Evolutionary conservation across 768 basidiomycete genomes (phyloP).

Genomic region (Tylopilus subfusipes): DNA sequence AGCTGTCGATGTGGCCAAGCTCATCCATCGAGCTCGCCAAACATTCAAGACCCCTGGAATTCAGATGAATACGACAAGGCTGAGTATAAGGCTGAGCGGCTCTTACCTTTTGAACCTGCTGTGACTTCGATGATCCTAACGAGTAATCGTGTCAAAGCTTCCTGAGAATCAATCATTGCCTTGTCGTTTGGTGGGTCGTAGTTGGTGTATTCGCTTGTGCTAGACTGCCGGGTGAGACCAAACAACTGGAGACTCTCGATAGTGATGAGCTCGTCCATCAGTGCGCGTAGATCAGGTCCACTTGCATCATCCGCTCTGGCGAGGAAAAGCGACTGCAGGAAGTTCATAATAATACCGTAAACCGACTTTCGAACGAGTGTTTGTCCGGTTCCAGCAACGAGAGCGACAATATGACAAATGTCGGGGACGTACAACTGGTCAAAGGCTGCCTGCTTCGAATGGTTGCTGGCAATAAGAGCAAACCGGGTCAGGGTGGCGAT

Average conservation of each 20-base stretch:
- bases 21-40: constrained; percentile 94
- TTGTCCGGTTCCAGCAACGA: constrained; percentile 75
- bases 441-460: constrained; percentile 57
- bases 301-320: constrained; percentile 55
- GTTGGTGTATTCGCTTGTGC: constrained; percentile 65
- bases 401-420: constrained; percentile 70
- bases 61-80: constrained; percentile 9
- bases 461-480: constrained; percentile 67
- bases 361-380: constrained; percentile 72
- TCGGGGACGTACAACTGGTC: constrained; percentile 83
- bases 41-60: constrained; percentile 69
- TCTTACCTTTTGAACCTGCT: constrained; percentile 66
- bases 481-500: constrained; percentile 78
- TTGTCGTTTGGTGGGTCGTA: constrained; percentile 52
- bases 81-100: background rate
- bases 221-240: constrained; percentile 61
- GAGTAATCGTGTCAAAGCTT: constrained; percentile 61
- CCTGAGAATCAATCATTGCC: constrained; percentile 60
- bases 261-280: constrained; percentile 60
- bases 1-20: constrained; percentile 79
- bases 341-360: constrained; percentile 78
- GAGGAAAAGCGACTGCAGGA: constrained; percentile 72
- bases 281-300: constrained; percentile 53
- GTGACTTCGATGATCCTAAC: constrained; percentile 60
- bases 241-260: constrained; percentile 64